Conservation (phyloP, 495 filamentous ascomycete species). For the Penicillium longicatenatum region DNA sequence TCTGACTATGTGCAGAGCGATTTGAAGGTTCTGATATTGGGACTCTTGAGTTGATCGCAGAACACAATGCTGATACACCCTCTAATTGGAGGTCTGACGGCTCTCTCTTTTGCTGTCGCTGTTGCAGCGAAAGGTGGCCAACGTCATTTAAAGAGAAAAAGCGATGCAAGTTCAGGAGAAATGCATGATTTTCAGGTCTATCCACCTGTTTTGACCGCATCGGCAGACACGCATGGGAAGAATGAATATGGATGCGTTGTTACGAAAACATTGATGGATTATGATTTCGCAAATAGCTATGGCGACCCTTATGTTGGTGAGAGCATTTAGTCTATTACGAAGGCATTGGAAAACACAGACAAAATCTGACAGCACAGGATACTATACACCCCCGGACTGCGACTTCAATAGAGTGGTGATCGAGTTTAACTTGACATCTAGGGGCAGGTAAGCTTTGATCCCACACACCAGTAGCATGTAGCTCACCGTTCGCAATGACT, state of each 20-base stretch:
- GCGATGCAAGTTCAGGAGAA: background rate
- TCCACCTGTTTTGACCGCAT: slow-evolving; percentile 2
- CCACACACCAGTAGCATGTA: background rate
- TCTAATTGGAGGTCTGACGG: background rate
- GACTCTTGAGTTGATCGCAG: background rate
- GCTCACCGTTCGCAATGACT: background rate
- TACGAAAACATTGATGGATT: background rate
- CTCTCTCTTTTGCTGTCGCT: background rate
- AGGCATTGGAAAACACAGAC: background rate
- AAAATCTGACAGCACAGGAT: background rate
- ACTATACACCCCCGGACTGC: slow-evolving; percentile 1
- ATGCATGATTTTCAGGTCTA: background rate
- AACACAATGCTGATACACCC: background rate
- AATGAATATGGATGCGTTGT: slow-evolving; percentile 3
- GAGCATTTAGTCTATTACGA: background rate
- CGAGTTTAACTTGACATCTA: background rate
- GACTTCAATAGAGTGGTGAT: slow-evolving; percentile 3
- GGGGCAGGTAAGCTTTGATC: background rate
- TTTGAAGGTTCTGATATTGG: background rate
- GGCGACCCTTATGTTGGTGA: background rate
- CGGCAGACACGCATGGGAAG: background rate
- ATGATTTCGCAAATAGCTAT: slow-evolving; percentile 2
- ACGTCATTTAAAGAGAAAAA: background rate
- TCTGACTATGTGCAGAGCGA: background rate
- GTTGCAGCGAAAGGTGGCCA: background rate